Percentiles rank a stretch among this genome's conserved stretches.
Evolutionary conservation across 495 filamentous ascomycete species (phyloP).

Genomic region (Lasiosphaeris hirsuta): DNA sequence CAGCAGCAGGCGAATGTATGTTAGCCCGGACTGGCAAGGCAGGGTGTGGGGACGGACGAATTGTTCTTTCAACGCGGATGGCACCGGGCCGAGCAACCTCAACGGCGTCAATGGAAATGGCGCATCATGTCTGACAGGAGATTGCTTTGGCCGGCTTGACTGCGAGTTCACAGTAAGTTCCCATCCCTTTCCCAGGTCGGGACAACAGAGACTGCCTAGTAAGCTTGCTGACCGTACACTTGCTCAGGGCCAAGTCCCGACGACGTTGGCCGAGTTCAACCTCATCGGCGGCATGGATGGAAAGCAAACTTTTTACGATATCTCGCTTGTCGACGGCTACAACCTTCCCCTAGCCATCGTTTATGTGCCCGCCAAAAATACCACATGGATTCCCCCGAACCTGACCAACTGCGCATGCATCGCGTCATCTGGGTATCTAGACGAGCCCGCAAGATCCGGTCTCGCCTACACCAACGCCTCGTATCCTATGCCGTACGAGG

Average conservation of each 20-base stretch:
- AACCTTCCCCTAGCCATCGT: conserved; percentile 71
- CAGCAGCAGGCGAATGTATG: conserved; percentile 48
- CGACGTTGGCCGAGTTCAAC: conserved; percentile 73
- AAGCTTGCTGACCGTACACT: not conserved
- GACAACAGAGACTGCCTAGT: not conserved
- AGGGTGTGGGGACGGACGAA: conserved; percentile 80
- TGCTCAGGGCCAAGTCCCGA: conserved; percentile 57
- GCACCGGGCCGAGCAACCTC: conserved; percentile 48
- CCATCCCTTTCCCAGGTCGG: not conserved
- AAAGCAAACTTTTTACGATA: conserved; percentile 73
- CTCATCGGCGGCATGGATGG: conserved; percentile 55
- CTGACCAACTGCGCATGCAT: conserved; percentile 72
- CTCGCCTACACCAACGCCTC: conserved; percentile 50
- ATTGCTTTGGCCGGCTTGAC: conserved; percentile 64
- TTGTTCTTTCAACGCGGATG: conserved; percentile 64
- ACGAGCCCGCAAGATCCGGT: conserved; percentile 37
- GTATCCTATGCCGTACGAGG: conserved; percentile 63
- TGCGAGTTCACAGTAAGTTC: conserved; percentile 60
- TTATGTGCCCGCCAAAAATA: conserved; percentile 54
- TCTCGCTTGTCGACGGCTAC: conserved; percentile 82
- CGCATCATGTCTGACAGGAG: conserved; percentile 66
- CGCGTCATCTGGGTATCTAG: conserved; percentile 57
- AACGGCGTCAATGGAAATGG: conserved; percentile 52
- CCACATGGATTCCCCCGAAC: conserved; percentile 62
- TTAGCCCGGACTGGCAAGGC: conserved; percentile 70